These are phyloP conservation scores for Barbarea vulgaris DNA, from an alignment of 345 rosid genomes.

Conservation along the genomic window DNA sequence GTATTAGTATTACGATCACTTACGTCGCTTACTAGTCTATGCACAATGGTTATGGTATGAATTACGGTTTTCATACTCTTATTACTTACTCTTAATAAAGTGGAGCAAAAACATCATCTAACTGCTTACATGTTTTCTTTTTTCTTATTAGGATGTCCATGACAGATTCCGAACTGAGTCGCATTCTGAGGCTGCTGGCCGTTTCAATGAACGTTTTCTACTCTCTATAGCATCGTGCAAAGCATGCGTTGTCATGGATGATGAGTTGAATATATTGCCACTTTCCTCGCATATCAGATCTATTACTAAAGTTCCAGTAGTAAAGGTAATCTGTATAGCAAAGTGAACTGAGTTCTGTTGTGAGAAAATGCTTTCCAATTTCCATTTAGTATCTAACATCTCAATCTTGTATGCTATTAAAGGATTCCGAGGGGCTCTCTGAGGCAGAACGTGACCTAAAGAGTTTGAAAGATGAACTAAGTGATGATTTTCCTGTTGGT, in stretches of 20 bases:
- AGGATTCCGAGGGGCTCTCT: conserved; percentile 93
- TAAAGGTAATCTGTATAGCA: conserved; percentile 54
- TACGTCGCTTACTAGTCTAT: conserved; percentile 80
- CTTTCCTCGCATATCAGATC: conserved; percentile 92
- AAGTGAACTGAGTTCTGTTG: neutral
- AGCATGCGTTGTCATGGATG: conserved; percentile 93
- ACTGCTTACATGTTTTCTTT: conserved; percentile 4
- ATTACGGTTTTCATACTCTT: neutral
- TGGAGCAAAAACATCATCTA: neutral
- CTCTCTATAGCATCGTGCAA: conserved; percentile 89
- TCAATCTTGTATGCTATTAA: conserved; percentile 11
- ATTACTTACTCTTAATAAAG: neutral
- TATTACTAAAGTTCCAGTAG: conserved; percentile 56
- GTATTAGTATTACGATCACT: conserved; percentile 81
- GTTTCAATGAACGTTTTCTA: conserved; percentile 91
- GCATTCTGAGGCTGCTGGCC: conserved; percentile 81
- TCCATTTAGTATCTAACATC: neutral
- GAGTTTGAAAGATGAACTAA: conserved; percentile 82
- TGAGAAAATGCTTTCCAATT: neutral
- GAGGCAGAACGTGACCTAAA: conserved; percentile 81
- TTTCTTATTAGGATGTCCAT: conserved; percentile 83
- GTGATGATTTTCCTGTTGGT: conserved; percentile 89
- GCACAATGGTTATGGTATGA: conserved; percentile 96
- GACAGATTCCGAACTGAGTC: conserved; percentile 96
- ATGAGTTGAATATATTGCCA: conserved; percentile 90